A percentile compares a stretch with the other conserved stretches of the same genome.
phyloP scores from a whole-genome alignment of 345 rosid species.

The Hibiscus syriacus region DNA sequence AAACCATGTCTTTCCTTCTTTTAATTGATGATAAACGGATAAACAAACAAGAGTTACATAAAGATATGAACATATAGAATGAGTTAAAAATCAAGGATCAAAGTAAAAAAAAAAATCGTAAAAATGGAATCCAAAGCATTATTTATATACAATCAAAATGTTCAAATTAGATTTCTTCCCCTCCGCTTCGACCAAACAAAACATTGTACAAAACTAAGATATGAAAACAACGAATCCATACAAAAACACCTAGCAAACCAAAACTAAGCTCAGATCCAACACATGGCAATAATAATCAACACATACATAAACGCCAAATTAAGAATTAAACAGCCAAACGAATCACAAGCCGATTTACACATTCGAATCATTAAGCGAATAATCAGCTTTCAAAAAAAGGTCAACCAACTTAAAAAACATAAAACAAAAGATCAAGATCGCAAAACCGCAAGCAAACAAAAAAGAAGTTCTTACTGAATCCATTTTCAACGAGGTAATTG shows the following conservation, averaged over 20 bases:
- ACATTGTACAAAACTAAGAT: not conserved
- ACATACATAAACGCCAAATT: not conserved
- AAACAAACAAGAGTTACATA: not conserved
- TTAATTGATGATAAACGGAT: not conserved
- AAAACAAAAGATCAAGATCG: slow-evolving; percentile 2
- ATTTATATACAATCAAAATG: no score
- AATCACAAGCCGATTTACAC: not conserved
- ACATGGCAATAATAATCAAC: not conserved
- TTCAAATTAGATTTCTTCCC: not conserved
- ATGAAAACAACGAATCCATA: not conserved
- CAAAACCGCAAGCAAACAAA: not conserved
- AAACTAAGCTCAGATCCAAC: not conserved
- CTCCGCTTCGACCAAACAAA: not conserved
- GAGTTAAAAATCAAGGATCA: no score
- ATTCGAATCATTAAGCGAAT: not conserved
- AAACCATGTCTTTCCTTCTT: not conserved
- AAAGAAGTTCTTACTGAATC: no score
- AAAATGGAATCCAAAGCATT: no score
- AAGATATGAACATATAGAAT: no score
- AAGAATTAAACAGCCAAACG: not conserved
- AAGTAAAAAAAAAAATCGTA: no score
- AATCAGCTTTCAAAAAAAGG: not conserved
- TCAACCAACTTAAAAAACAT: no score
- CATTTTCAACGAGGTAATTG: slow-evolving; percentile 68
- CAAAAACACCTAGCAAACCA: not conserved